Conservation (phyloP, 805 yeast species). For the Nakazawaea ernobii region DNA sequence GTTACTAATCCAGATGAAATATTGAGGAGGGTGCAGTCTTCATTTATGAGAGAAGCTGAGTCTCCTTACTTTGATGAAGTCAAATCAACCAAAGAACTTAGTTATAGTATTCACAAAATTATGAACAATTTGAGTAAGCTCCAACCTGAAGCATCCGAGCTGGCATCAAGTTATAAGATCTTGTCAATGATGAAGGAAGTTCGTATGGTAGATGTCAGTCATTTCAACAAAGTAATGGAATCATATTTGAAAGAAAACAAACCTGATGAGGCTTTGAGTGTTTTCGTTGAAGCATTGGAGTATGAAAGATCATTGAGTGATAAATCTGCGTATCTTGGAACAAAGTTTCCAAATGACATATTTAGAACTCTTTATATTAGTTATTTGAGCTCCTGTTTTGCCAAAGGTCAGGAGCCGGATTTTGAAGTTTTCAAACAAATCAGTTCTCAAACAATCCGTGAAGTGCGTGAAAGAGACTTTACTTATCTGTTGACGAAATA, state of each 20-base stretch:
- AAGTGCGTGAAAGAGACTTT: background rate
- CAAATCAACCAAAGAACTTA: background rate
- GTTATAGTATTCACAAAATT: background rate
- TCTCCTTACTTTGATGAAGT: background rate
- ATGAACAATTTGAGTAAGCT: background rate
- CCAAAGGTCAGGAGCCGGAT: slow-evolving; percentile 15
- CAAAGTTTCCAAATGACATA: background rate
- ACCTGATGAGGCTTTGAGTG: slow-evolving; percentile 20
- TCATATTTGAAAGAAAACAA: slow-evolving; percentile 19
- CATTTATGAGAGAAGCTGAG: background rate
- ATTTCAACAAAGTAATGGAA: slow-evolving; percentile 19
- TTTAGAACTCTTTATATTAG: slow-evolving; percentile 1
- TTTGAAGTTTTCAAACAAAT: slow-evolving; percentile 6
- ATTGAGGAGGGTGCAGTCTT: background rate
- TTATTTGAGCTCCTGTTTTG: slow-evolving; percentile 4
- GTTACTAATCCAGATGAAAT: background rate
- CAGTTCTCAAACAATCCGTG: background rate
- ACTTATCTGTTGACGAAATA: background rate
- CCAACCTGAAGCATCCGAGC: background rate
- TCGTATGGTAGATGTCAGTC: slow-evolving; percentile 21
- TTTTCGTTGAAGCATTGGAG: slow-evolving; percentile 23
- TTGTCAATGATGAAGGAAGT: slow-evolving; percentile 15
- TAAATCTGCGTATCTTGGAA: background rate
- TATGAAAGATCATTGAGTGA: slow-evolving; percentile 12
- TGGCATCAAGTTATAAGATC: slow-evolving; percentile 12